Evolutionary conservation across 352 stramenopile genomes (phyloP).

Genomic region (Blastocystis sp.): DNA sequence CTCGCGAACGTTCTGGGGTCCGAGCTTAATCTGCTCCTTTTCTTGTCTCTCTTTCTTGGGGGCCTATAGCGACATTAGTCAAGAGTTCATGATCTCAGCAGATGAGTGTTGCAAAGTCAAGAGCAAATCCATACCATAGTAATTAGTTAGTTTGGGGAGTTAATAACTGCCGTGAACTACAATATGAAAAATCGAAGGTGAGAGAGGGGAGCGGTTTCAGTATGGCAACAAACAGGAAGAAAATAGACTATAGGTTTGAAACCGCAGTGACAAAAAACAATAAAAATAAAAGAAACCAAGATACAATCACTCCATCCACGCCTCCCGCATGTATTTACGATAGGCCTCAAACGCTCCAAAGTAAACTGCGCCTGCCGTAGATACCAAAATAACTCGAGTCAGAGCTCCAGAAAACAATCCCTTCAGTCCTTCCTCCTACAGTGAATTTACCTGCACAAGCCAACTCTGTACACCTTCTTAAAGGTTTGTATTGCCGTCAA

Average conservation of each 20-base stretch:
- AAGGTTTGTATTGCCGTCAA: slow-evolving; percentile 24
- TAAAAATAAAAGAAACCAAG: neutral
- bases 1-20: slow-evolving; percentile 83
- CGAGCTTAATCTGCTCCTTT: slow-evolving; percentile 83
- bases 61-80: slow-evolving; percentile 6
- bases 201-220: neutral
- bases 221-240: neutral
- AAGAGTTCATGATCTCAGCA: neutral
- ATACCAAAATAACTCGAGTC: slow-evolving; percentile 34
- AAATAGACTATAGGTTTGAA: neutral
- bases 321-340: slow-evolving; percentile 10
- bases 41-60: slow-evolving; percentile 70
- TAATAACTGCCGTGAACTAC: slow-evolving; percentile 60
- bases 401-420: slow-evolving; percentile 57
- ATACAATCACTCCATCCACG: neutral
- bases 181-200: slow-evolving; percentile 1
- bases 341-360: slow-evolving; percentile 59
- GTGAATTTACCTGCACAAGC: neutral
- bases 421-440: slow-evolving; percentile 49
- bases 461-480: slow-evolving; percentile 24
- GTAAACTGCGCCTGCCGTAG: slow-evolving; percentile 29
- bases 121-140: neutral
- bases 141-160: slow-evolving; percentile 59
- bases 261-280: neutral
- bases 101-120: neutral